Percentiles rank a stretch among this genome's conserved stretches.
phyloP scores from a whole-genome alignment of 2,329 filamentous ascomycete genomes.

The Colletotrichum nymphaeae region DNA sequence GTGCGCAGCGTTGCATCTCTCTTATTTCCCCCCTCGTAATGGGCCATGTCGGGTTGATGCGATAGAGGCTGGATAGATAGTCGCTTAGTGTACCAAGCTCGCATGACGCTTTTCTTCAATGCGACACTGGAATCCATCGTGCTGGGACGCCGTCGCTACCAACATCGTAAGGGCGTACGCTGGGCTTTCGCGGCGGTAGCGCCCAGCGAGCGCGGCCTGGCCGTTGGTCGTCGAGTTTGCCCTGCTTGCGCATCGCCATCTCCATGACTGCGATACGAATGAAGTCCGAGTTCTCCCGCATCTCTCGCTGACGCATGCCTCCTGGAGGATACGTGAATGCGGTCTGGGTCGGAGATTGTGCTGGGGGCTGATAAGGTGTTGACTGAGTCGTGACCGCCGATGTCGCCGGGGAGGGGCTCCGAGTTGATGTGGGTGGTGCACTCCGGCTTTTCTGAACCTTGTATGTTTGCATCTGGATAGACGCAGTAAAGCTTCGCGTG shows the following conservation, averaged over 20 bases:
- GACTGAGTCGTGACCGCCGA: constrained; percentile 45
- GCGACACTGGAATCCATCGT: constrained; percentile 63
- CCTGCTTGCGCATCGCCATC: constrained; percentile 75
- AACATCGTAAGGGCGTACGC: constrained; percentile 65
- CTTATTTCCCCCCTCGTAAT: no score
- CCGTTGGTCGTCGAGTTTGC: constrained; percentile 73
- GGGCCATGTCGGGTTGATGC: not conserved
- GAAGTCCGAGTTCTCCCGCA: constrained; percentile 78
- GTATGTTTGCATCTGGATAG: constrained; percentile 80
- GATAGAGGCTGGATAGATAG: not conserved
- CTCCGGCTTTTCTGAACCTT: constrained; percentile 65
- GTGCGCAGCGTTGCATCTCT: not conserved
- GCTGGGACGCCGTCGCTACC: constrained; percentile 68
- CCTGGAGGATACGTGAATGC: constrained; percentile 54
- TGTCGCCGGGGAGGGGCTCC: constrained; percentile 46
- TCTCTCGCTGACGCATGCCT: constrained; percentile 70
- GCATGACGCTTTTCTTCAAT: constrained; percentile 18
- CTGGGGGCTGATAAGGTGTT: constrained; percentile 42
- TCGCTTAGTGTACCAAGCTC: not conserved
- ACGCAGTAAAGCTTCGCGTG: constrained; percentile 66
- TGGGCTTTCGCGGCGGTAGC: constrained; percentile 71
- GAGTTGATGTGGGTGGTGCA: constrained; percentile 44
- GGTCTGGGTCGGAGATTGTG: constrained; percentile 46
- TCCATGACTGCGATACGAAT: constrained; percentile 79
- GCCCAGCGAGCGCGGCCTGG: constrained; percentile 77